Evolutionary conservation across 176 grass and related monocot species (phyloP).

Genomic region (Oryza meyeriana): DNA sequence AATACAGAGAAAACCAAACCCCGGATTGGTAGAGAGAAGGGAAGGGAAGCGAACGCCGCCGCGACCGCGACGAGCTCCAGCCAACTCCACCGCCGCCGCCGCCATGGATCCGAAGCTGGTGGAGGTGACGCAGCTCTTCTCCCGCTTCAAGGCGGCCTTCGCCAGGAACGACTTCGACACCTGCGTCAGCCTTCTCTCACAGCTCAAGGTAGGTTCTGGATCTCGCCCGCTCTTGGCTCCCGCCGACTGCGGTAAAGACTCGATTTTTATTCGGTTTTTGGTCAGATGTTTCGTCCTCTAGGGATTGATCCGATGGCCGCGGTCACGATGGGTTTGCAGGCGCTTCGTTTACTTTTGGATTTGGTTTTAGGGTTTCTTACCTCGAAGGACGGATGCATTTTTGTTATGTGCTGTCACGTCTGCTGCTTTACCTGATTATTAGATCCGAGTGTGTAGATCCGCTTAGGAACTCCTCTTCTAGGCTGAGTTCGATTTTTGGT

Average conservation of each 20-base stretch:
- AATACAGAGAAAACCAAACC: no score
- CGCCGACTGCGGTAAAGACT: not conserved
- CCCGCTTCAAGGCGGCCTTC: slow-evolving; percentile 86
- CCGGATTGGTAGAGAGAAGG: not conserved
- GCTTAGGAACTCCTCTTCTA: not conserved
- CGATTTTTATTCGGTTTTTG: not conserved
- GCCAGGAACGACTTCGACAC: slow-evolving; percentile 51
- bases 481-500: not conserved
- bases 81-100: not conserved
- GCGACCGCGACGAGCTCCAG: not conserved
- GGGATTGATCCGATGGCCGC: not conserved
- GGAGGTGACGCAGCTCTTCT: slow-evolving; percentile 72
- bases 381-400: not conserved
- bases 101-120: slow-evolving; percentile 75
- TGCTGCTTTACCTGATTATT: not conserved
- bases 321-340: not conserved
- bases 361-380: slow-evolving; percentile 7
- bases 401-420: not conserved
- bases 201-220: slow-evolving; percentile 88
- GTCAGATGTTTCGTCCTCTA: not conserved
- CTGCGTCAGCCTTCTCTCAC: slow-evolving; percentile 62
- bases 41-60: not conserved
- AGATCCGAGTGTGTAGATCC: not conserved
- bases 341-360: not conserved
- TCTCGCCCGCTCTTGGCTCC: not conserved